Conservation (phyloP, 129 eudicot genomes). For the Flaveria brownii region DNA sequence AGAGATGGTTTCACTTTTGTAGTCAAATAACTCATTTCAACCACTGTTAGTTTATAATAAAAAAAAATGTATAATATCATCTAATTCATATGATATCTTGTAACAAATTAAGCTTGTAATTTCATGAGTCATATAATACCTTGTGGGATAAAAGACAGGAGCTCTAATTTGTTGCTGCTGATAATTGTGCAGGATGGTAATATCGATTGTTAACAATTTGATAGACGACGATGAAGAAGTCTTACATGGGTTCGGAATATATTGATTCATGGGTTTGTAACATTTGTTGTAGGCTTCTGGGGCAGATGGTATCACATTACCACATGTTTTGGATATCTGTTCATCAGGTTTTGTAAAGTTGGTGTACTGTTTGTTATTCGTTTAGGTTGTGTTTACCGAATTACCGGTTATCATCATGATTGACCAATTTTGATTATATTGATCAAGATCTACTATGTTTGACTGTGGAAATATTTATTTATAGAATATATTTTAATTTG, state of each 20-base stretch:
- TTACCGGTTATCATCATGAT: not conserved
- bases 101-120: not conserved
- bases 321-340: not conserved
- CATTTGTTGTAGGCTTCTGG: conserved; percentile 9
- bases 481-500: not conserved
- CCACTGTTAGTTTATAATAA: not conserved
- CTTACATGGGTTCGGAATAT: conserved; percentile 35
- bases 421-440: not conserved
- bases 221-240: conserved; percentile 47
- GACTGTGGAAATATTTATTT: not conserved
- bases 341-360: conserved; percentile 6
- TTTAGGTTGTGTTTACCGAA: not conserved
- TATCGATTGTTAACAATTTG: conserved; percentile 44
- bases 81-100: too few relatives aligned
- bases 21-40: not conserved
- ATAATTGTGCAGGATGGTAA: conserved; percentile 47
- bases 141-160: not conserved
- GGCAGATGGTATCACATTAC: not conserved
- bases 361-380: not conserved
- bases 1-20: not conserved
- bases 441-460: not conserved
- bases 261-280: conserved; percentile 25
- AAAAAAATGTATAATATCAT: not conserved
- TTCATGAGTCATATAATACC: not conserved
- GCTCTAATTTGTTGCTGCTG: conserved; percentile 11